Evolutionary conservation across 2,329 filamentous ascomycete genomes (phyloP).

Genomic region (Trichoderma aggressivum): DNA sequence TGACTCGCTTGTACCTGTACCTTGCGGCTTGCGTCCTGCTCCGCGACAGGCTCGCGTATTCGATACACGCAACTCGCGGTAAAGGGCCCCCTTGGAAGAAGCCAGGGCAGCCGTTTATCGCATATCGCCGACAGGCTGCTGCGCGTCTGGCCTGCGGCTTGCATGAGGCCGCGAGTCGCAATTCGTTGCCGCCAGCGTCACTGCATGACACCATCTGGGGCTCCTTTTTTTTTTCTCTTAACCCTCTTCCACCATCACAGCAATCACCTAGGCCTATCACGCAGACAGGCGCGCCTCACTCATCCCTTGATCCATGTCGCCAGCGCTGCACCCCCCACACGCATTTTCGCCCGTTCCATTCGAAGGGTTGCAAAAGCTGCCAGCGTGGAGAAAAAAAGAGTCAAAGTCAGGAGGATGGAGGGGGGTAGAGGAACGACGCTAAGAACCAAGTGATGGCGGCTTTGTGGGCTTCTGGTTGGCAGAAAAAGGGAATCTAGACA

Average conservation of each 20-base stretch:
- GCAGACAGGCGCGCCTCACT: constrained; percentile 7
- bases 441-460: background rate
- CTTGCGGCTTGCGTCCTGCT: background rate
- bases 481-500: constrained; percentile 1
- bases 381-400: constrained; percentile 8
- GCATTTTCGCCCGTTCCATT: background rate
- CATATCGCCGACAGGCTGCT: constrained; percentile 16
- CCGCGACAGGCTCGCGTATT: background rate
- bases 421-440: background rate
- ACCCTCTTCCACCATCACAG: constrained; percentile 4
- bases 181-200: constrained; percentile 16
- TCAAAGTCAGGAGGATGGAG: background rate
- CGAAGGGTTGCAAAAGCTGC: background rate
- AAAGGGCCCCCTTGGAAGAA: background rate
- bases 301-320: background rate
- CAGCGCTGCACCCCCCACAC: constrained; percentile 2
- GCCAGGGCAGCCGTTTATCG: background rate
- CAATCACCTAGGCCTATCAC: constrained; percentile 14
- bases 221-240: background rate
- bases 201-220: constrained; percentile 31
- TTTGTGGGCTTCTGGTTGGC: background rate
- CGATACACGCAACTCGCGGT: background rate
- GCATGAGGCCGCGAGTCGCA: constrained; percentile 14
- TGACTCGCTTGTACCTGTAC: background rate
- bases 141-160: constrained; percentile 15